Conservation (phyloP, 2,329 filamentous ascomycete species). For the Thielaviopsis euricoi region DNA sequence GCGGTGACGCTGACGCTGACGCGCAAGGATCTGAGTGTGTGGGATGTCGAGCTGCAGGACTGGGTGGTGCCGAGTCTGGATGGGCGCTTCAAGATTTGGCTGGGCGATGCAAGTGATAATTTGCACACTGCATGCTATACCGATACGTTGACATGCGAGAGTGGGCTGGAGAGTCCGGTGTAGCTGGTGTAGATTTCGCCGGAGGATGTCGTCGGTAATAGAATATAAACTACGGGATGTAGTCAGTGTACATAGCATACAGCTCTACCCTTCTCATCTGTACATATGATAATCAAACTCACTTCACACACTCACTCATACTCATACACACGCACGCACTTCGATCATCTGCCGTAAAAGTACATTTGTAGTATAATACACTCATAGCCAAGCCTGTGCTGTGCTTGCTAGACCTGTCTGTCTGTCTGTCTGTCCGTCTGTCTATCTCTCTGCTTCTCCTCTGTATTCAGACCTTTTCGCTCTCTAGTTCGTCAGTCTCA, state of each 20-base stretch:
- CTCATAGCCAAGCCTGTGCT: background rate
- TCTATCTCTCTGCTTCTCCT: background rate
- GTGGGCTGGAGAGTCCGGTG: slow-evolving; percentile 5
- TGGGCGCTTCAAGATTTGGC: slow-evolving; percentile 23
- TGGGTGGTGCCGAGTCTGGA: slow-evolving; percentile 37
- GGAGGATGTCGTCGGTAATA: background rate
- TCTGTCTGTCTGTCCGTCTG: background rate
- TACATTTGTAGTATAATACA: background rate
- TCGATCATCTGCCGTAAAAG: no score
- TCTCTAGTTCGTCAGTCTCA: slow-evolving; percentile 9
- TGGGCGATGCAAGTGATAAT: slow-evolving; percentile 23
- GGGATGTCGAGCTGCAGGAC: slow-evolving; percentile 51
- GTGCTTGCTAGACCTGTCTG: background rate
- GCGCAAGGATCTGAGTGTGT: slow-evolving; percentile 56
- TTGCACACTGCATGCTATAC: slow-evolving; percentile 18
- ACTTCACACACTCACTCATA: no score
- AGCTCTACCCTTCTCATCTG: background rate
- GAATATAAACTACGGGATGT: no score
- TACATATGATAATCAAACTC: background rate
- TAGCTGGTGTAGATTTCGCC: background rate
- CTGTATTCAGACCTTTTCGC: no score
- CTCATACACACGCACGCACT: no score
- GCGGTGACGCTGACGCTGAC: slow-evolving; percentile 42
- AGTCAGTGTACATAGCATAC: background rate
- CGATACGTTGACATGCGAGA: slow-evolving; percentile 18